Conservation (phyloP, 306 rosid species). For the Cercis canadensis region DNA sequence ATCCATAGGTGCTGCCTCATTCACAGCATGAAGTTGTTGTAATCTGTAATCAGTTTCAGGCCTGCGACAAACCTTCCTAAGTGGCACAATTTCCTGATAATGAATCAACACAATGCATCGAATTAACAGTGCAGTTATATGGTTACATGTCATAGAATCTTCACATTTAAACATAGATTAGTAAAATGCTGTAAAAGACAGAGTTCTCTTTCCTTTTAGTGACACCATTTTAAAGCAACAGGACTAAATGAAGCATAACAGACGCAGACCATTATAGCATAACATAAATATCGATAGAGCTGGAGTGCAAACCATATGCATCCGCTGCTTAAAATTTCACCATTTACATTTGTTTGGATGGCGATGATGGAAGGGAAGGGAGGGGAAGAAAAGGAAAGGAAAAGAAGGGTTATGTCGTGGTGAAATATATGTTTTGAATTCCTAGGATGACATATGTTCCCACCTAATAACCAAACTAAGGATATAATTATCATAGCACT, state of each 20-base stretch:
- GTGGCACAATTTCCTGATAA: constrained; percentile 90
- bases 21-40: constrained; percentile 89
- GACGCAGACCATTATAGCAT: not conserved
- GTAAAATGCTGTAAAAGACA: constrained; percentile 7
- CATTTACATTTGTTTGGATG: too few relatives aligned
- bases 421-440: too few relatives aligned
- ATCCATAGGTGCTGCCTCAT: constrained; percentile 63
- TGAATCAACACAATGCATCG: constrained; percentile 11
- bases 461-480: too few relatives aligned
- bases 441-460: too few relatives aligned
- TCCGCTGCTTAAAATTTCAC: not conserved
- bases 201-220: too few relatives aligned
- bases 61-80: constrained; percentile 92
- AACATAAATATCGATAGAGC: not conserved
- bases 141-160: not conserved
- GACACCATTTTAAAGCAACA: constrained; percentile 16
- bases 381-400: too few relatives aligned
- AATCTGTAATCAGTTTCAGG: constrained; percentile 92
- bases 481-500: too few relatives aligned
- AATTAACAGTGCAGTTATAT: not conserved
- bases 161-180: not conserved
- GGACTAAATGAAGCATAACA: not conserved
- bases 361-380: too few relatives aligned
- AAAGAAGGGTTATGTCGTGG: too few relatives aligned
- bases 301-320: too few relatives aligned